Base-by-base conservation (phyloP, 257 asterid genomes). In the Eucommia ulmoides region DNA sequence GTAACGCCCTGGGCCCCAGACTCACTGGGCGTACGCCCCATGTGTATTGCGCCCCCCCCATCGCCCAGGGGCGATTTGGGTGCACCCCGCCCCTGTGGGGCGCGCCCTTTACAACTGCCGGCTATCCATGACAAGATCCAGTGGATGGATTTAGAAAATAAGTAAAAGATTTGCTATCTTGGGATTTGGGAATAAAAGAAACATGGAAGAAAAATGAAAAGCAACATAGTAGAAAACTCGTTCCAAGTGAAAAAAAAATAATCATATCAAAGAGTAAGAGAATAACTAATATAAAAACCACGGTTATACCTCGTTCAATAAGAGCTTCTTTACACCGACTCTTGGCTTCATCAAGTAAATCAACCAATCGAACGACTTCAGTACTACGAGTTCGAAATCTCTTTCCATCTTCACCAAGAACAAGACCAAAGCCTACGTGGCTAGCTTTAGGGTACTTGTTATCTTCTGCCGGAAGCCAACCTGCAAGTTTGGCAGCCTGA, bases 361-460 rank as follows among this genome's bases (percentile, higher is more conserved):
- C 96, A 45, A 83, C 82, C 56, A 85, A 70, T 59, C 87, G 87
- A 35, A 85, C 94, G 41, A 93, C 93, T 69, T 91, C 98, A 38
- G 87, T 74, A 73, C 87, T 74, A 51, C 98, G 87, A 41, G 96
- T 91, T 1, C 93, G 82, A 52, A 86, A 91, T 63, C 92, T 69
- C 55, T 85, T 91, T 65, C 94, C 94, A 55, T 91, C 98, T 38
- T 78, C 93, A 21, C 98, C 96, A 49, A 83, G 78, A 62, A 91
- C 96, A 58, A 86, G 79, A 56, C 96, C 98, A 75, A 83, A 81
- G 14, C 93, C 96, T 11, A 81, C 96, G 50, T 91, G 98, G 70
- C 77, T 91, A 47, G 65, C 66, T 74, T 67, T 91, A 33, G 96
- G 96, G 64, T 74, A 85, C 67, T 54, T 62, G 26, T 66, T 74